Conservation (phyloP, 2,329 filamentous ascomycete species). For the Zalaria sp. region DNA sequence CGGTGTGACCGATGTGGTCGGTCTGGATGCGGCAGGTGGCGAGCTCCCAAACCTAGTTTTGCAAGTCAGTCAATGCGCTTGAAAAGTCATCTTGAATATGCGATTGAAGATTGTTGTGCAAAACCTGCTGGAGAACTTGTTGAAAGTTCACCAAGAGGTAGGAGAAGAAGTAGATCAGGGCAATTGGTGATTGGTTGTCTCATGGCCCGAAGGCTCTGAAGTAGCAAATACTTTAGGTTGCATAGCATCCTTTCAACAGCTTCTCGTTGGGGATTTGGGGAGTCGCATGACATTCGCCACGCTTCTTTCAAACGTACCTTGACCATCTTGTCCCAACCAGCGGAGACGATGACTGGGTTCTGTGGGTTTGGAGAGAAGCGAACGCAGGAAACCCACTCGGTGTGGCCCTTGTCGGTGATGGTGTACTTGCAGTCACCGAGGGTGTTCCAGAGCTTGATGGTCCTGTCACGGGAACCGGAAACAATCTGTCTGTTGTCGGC, state of each 20-base stretch:
- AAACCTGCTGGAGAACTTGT: neutral
- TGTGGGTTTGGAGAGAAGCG: constrained; percentile 99
- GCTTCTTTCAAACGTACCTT: constrained; percentile 58
- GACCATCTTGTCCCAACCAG: constrained; percentile 99
- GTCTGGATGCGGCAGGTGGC: constrained; percentile 99
- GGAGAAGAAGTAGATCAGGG: constrained; percentile 47
- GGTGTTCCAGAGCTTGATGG: constrained; percentile 99
- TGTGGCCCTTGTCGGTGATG: constrained; percentile 99
- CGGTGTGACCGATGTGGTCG: constrained; percentile 98
- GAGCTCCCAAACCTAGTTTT: constrained; percentile 86
- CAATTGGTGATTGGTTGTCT: constrained; percentile 88
- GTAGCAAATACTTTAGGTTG: constrained; percentile 99
- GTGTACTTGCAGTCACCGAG: constrained; percentile 99
- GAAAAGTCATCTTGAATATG: neutral
- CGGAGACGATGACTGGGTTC: constrained; percentile 98
- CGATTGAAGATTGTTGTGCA: constrained; percentile 2
- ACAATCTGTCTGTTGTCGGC: constrained; percentile 99
- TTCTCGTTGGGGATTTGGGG: neutral
- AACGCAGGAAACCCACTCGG: constrained; percentile 98
- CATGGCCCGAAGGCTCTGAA: constrained; percentile 98
- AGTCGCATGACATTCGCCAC: neutral
- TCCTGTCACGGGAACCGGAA: constrained; percentile 93
- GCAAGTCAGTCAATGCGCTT: constrained; percentile 5
- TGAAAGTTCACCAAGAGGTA: neutral
- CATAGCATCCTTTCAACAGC: constrained; percentile 72